phyloP scores from a whole-genome alignment of 371 early-diverging fungal genomes.

The Rhizomucor pusillus region DNA sequence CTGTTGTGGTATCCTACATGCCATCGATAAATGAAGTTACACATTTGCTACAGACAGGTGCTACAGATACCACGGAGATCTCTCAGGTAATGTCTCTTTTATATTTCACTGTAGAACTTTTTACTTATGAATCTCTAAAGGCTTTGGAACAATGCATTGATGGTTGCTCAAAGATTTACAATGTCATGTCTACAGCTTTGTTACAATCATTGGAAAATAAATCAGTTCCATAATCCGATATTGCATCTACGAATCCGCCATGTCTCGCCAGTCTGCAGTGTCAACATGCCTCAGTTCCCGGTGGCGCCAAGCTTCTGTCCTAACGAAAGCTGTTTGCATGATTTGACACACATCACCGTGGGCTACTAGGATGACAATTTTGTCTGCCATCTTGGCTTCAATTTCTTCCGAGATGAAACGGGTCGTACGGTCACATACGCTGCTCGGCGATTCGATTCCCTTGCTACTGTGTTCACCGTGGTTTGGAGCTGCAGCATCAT shows the following conservation, averaged over 20 bases:
- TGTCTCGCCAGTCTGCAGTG: conserved; percentile 46
- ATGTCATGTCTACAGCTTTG: conserved; percentile 64
- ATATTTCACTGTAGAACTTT: not conserved
- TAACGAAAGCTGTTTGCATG: conserved; percentile 32
- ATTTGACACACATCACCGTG: conserved; percentile 53
- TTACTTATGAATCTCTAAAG: conserved; percentile 26
- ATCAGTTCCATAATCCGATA: conserved; percentile 2
- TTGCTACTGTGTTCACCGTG: conserved; percentile 40
- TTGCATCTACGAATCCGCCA: conserved; percentile 1
- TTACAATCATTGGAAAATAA: conserved; percentile 33
- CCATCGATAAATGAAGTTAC: conserved; percentile 86
- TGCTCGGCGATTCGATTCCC: conserved; percentile 34
- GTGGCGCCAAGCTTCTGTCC: conserved; percentile 41
- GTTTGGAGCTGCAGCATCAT: conserved; percentile 32
- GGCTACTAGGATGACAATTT: conserved; percentile 39
- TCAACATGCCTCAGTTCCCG: conserved; percentile 43
- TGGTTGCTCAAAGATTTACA: conserved; percentile 78
- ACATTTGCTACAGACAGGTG: conserved; percentile 83
- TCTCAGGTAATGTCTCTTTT: conserved; percentile 49
- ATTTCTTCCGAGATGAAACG: conserved; percentile 36
- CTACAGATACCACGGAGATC: conserved; percentile 48
- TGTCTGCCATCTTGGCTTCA: conserved; percentile 36
- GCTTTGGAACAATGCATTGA: conserved; percentile 83
- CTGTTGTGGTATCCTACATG: conserved; percentile 83
- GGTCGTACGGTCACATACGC: conserved; percentile 38